A percentile compares a stretch with the other conserved stretches of the same genome.
phyloP scores from a whole-genome alignment of 441 rosid genomes.

The Eruca vesicaria region DNA sequence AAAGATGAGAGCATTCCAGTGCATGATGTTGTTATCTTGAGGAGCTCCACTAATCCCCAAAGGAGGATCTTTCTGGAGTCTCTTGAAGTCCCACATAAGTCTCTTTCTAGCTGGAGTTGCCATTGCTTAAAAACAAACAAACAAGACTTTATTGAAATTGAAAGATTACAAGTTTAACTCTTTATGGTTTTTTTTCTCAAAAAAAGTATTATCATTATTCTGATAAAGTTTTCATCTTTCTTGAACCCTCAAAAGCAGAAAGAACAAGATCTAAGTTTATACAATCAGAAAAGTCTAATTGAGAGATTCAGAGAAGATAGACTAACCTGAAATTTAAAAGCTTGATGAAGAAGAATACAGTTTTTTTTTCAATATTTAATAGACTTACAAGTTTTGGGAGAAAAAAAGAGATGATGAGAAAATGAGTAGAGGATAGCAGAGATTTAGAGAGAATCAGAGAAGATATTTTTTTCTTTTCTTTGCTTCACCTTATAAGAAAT shows the following conservation, averaged over 20 bases:
- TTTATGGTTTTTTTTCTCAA: not conserved
- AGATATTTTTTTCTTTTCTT: not conserved
- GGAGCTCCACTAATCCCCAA: constrained; percentile 70
- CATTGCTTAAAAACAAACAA: constrained; percentile 37
- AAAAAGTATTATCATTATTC: no score
- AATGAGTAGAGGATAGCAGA: no score
- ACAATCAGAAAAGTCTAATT: not conserved
- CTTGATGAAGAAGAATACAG: not conserved
- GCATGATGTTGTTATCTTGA: constrained; percentile 64
- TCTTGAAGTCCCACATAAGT: constrained; percentile 76
- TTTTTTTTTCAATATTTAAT: no score
- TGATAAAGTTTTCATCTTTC: not conserved
- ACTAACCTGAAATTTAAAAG: constrained; percentile 16
- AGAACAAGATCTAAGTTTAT: not conserved
- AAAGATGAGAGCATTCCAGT: constrained; percentile 71
- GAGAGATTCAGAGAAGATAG: not conserved
- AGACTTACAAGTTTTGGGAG: no score
- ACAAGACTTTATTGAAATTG: not conserved
- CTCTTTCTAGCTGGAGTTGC: constrained; percentile 68
- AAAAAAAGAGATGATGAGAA: no score
- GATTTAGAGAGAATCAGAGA: not conserved
- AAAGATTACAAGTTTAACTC: not conserved
- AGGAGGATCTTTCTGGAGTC: constrained; percentile 74
- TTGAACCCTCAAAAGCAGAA: not conserved
- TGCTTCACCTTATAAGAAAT: not conserved